These are phyloP conservation scores for Naegleria lovaniensis DNA, from an alignment of 208 protist genomes.

Conservation along the genomic window DNA sequence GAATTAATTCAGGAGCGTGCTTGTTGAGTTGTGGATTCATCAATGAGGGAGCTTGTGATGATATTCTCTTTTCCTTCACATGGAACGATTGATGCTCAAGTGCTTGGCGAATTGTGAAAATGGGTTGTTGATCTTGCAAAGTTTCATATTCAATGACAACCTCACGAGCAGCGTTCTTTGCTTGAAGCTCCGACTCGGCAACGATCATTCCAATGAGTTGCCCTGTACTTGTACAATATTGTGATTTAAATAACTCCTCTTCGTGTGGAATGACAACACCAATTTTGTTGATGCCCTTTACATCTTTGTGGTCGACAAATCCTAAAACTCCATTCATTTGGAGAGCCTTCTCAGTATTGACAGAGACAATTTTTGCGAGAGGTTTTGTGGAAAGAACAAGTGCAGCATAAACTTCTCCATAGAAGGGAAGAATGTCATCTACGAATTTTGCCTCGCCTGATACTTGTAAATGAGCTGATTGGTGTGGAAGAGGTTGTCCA, in stretches of 20 bases:
- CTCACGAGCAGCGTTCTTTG: slow-evolving; percentile 34
- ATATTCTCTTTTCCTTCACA: background rate
- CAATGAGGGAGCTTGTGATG: slow-evolving; percentile 30
- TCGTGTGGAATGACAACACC: slow-evolving; percentile 50
- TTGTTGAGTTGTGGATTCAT: slow-evolving; percentile 54
- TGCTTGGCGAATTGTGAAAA: slow-evolving; percentile 52
- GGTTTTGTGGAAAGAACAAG: slow-evolving; percentile 42
- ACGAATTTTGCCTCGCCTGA: slow-evolving; percentile 68
- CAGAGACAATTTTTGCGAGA: slow-evolving; percentile 44
- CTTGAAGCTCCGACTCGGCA: slow-evolving; percentile 46
- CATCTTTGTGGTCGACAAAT: slow-evolving; percentile 46
- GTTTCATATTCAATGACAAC: slow-evolving; percentile 39
- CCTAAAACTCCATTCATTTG: slow-evolving; percentile 43
- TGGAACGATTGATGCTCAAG: slow-evolving; percentile 32
- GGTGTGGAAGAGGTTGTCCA: slow-evolving; percentile 33
- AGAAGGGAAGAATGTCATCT: slow-evolving; percentile 46
- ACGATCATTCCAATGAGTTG: slow-evolving; percentile 62
- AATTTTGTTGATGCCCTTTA: slow-evolving; percentile 44
- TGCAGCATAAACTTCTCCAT: slow-evolving; percentile 40
- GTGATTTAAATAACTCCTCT: slow-evolving; percentile 58
- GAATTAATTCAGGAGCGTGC: slow-evolving; percentile 29
- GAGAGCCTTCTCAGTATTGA: slow-evolving; percentile 45
- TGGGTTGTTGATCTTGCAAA: background rate
- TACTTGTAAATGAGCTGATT: slow-evolving; percentile 51
- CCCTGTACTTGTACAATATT: slow-evolving; percentile 27